Conservation (phyloP, 768 basidiomycete species). For the Aureoboletus auriporus region DNA sequence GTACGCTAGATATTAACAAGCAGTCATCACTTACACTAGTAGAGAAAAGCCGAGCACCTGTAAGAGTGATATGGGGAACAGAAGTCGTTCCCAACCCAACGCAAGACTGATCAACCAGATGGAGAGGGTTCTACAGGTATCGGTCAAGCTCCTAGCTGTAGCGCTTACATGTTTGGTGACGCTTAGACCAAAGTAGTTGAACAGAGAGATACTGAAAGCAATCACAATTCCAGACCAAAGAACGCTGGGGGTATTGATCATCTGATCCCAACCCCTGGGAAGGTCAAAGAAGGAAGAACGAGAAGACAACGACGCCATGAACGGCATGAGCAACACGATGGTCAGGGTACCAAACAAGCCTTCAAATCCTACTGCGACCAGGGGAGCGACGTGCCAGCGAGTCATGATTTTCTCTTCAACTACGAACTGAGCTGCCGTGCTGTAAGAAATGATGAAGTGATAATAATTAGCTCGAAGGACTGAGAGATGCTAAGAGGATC, state of each 20-base stretch:
- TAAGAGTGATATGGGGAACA: conserved; percentile 77
- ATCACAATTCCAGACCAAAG: conserved; percentile 66
- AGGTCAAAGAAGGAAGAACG: conserved; percentile 81
- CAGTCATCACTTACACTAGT: conserved; percentile 67
- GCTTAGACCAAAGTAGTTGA: conserved; percentile 89
- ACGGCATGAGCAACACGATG: conserved; percentile 73
- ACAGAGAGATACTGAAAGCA: conserved; percentile 70
- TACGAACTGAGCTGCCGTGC: conserved; percentile 90
- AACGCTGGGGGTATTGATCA: conserved; percentile 72
- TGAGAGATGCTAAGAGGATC: conserved; percentile 18
- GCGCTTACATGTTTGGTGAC: conserved; percentile 93
- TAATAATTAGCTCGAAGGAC: background rate
- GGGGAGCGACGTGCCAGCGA: conserved; percentile 79
- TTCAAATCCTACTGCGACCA: conserved; percentile 92
- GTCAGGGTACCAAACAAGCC: conserved; percentile 87
- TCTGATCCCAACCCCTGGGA: conserved; percentile 84
- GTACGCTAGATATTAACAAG: conserved; percentile 1
- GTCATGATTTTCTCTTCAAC: conserved; percentile 96
- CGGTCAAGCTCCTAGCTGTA: conserved; percentile 86
- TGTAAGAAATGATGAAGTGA: conserved; percentile 25
- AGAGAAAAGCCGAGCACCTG: conserved; percentile 84
- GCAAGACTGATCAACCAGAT: conserved; percentile 93
- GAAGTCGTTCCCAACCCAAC: conserved; percentile 85
- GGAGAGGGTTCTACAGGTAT: conserved; percentile 92
- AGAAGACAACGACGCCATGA: conserved; percentile 67